phyloP scores from a whole-genome alignment of 2,329 filamentous ascomycete species.

The Aspergillaceae sp. region DNA sequence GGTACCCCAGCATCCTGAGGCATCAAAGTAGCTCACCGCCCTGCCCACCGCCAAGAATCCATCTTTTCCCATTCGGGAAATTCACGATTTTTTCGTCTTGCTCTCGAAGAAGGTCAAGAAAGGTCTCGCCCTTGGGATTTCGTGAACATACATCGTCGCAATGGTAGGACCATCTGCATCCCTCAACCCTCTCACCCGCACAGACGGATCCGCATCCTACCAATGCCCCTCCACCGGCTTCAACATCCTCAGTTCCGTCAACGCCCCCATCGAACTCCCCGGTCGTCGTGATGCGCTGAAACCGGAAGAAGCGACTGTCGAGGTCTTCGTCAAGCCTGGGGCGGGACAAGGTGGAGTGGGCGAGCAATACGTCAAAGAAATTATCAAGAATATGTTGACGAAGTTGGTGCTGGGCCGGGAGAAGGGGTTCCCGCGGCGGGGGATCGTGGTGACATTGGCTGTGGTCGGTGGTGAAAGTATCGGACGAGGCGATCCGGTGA shows the following conservation, averaged over 20 bases:
- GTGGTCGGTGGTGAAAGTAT: conserved; percentile 29
- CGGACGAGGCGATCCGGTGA: conserved; percentile 31
- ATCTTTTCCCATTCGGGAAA: neutral
- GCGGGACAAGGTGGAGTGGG: conserved; percentile 76
- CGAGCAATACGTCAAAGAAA: conserved; percentile 70
- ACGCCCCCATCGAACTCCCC: conserved; percentile 81
- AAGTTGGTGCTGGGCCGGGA: conserved; percentile 37
- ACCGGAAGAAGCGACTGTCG: conserved; percentile 80
- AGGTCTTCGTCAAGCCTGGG: conserved; percentile 80
- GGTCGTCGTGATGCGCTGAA: conserved; percentile 71
- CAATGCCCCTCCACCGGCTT: conserved; percentile 51
- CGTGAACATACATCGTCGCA: neutral
- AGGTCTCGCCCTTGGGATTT: too few relatives aligned
- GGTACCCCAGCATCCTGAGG: too few relatives aligned
- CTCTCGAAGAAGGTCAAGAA: too few relatives aligned
- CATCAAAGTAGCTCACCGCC: neutral
- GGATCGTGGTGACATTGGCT: conserved; percentile 37
- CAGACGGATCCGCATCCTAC: conserved; percentile 36
- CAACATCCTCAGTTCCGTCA: conserved; percentile 74
- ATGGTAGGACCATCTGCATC: conserved; percentile 31
- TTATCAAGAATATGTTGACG: conserved; percentile 30
- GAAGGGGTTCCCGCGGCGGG: conserved; percentile 32
- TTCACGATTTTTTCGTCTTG: neutral
- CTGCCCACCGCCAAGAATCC: neutral
- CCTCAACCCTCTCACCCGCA: conserved; percentile 26